These are phyloP conservation scores for Neoconidiobolus thromboides DNA, from an alignment of 371 early-diverging fungal genomes.

Conservation along the genomic window DNA sequence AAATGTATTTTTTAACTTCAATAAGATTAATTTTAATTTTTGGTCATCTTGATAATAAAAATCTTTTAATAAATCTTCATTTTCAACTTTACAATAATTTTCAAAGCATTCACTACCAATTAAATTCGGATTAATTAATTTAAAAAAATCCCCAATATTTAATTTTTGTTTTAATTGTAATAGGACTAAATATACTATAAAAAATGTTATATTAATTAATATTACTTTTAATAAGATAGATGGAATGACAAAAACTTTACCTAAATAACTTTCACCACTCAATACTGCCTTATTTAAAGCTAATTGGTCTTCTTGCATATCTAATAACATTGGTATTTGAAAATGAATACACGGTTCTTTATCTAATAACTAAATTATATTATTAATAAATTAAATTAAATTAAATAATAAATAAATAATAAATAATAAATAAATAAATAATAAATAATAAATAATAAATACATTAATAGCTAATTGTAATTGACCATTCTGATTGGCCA, in stretches of 20 bases:
- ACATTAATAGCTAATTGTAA: slow-evolving; percentile 73
- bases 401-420: slow-evolving; percentile 14
- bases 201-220: background rate
- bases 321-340: slow-evolving; percentile 83
- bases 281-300: slow-evolving; percentile 81
- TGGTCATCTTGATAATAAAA: slow-evolving; percentile 93
- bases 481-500: slow-evolving; percentile 71
- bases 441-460: slow-evolving; percentile 3
- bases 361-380: slow-evolving; percentile 43
- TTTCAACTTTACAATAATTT: slow-evolving; percentile 56
- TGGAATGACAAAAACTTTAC: slow-evolving; percentile 15
- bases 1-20: slow-evolving; percentile 35
- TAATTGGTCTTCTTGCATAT: slow-evolving; percentile 76
- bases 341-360: slow-evolving; percentile 84
- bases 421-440: background rate
- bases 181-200: slow-evolving; percentile 66
- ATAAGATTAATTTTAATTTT: slow-evolving; percentile 45
- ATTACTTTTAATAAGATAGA: background rate
- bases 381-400: background rate
- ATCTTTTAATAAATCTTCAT: slow-evolving; percentile 57
- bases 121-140: slow-evolving; percentile 55
- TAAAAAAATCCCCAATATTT: slow-evolving; percentile 73
- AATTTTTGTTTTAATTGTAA: slow-evolving; percentile 72
- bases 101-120: slow-evolving; percentile 67
- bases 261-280: slow-evolving; percentile 86